Evolutionary conservation across 2,329 filamentous ascomycete genomes (phyloP).

Genomic region (Cercospora nicotianae): DNA sequence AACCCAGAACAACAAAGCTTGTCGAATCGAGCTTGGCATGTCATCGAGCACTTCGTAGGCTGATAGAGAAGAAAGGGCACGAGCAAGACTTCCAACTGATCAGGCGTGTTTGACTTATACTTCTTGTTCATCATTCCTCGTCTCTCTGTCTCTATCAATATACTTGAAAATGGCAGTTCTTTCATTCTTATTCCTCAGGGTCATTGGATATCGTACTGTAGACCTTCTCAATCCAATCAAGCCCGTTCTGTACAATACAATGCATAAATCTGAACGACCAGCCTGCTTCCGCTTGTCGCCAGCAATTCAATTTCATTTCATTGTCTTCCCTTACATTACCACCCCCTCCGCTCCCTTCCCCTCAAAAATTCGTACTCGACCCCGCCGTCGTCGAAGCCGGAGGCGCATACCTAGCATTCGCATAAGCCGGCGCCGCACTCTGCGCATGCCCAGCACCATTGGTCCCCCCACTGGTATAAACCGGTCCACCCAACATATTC

Average conservation of each 20-base stretch:
- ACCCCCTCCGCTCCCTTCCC: not conserved
- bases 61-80: no score
- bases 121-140: no score
- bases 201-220: not conserved
- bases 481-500: conserved; percentile 36
- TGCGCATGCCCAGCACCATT: conserved; percentile 4
- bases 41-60: no score
- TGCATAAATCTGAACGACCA: no score
- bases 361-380: conserved; percentile 26
- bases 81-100: no score
- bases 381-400: conserved; percentile 2
- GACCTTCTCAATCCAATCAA: no score
- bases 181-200: not conserved
- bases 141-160: not conserved
- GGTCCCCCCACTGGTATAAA: conserved; percentile 33
- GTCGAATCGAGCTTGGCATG: no score
- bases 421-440: conserved; percentile 9
- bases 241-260: no score
- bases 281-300: no score
- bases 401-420: conserved; percentile 15
- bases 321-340: not conserved
- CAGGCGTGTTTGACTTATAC: no score
- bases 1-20: no score
- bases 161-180: not conserved
- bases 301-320: not conserved